phyloP scores from a whole-genome alignment of 331 rosid genomes.

The Cydonia oblonga region DNA sequence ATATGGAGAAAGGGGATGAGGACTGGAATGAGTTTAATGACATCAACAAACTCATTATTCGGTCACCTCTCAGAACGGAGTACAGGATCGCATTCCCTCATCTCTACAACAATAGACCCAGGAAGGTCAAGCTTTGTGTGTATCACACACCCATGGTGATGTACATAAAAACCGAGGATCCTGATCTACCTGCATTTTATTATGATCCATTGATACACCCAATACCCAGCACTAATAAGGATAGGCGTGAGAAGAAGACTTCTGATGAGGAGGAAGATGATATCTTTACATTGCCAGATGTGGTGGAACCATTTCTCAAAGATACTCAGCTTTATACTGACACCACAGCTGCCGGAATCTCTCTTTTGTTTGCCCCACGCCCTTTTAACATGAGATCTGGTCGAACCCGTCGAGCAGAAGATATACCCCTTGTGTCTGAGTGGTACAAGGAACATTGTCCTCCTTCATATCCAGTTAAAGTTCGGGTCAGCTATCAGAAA shows the following conservation, averaged over 20 bases:
- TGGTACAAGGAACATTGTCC: constrained; percentile 99
- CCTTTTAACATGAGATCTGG: constrained; percentile 98
- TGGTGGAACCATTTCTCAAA: constrained; percentile 74
- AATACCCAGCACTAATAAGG: constrained; percentile 74
- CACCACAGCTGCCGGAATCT: constrained; percentile 93
- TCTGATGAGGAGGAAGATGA: constrained; percentile 76
- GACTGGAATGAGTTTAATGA: constrained; percentile 99
- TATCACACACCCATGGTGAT: constrained; percentile 92
- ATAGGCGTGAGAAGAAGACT: constrained; percentile 59
- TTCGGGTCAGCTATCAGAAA: constrained; percentile 90
- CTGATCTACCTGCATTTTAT: constrained; percentile 94
- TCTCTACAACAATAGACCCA: constrained; percentile 92
- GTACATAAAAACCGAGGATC: constrained; percentile 91
- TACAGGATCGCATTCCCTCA: constrained; percentile 91
- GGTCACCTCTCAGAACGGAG: constrained; percentile 93
- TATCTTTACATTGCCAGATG: constrained; percentile 69
- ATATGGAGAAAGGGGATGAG: constrained; percentile 95
- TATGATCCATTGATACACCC: constrained; percentile 95
- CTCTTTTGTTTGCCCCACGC: constrained; percentile 85
- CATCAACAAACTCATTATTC: constrained; percentile 88
- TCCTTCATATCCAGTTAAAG: constrained; percentile 93
- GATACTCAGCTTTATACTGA: constrained; percentile 91
- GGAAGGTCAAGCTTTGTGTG: constrained; percentile 85
- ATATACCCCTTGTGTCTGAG: constrained; percentile 87
- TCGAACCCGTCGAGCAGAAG: constrained; percentile 78